These are phyloP conservation scores for Coffea canephora DNA, from an alignment of 257 asterid species.

Conservation along the genomic window DNA sequence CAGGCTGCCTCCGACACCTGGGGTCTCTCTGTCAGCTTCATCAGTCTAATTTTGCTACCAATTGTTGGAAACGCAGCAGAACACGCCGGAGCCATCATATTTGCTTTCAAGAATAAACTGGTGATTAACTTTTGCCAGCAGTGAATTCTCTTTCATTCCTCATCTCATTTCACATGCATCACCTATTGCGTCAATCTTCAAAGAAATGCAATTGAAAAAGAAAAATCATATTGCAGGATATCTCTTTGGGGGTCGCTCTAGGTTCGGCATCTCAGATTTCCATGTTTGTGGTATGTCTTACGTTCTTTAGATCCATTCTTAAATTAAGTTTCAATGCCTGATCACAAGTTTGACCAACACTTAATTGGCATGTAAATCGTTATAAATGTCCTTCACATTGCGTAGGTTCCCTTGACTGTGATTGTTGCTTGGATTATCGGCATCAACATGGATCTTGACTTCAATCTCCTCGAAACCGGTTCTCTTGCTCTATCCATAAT, in stretches of 20 bases:
- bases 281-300: slow-evolving; percentile 67
- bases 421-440: slow-evolving; percentile 71
- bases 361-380: background rate
- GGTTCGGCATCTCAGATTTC: slow-evolving; percentile 50
- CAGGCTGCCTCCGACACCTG: slow-evolving; percentile 77
- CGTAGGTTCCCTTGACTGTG: slow-evolving; percentile 63
- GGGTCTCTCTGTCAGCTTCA: slow-evolving; percentile 85
- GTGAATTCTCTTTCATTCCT: background rate
- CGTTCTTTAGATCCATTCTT: background rate
- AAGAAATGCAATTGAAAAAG: background rate
- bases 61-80: slow-evolving; percentile 97
- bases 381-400: background rate
- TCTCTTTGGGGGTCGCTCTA: slow-evolving; percentile 42
- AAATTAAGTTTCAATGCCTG: background rate
- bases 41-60: slow-evolving; percentile 81
- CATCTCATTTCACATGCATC: too few relatives aligned
- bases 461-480: slow-evolving; percentile 58
- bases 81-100: slow-evolving; percentile 90
- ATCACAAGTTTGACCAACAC: background rate
- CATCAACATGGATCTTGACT: slow-evolving; percentile 61
- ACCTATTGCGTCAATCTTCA: background rate
- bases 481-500: slow-evolving; percentile 67
- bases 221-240: slow-evolving; percentile 22
- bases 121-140: slow-evolving; percentile 26
- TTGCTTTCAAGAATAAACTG: slow-evolving; percentile 89